These are phyloP conservation scores for Lasiosphaeriaceae sp. DNA, from an alignment of 495 filamentous ascomycete genomes.

Conservation along the genomic window DNA sequence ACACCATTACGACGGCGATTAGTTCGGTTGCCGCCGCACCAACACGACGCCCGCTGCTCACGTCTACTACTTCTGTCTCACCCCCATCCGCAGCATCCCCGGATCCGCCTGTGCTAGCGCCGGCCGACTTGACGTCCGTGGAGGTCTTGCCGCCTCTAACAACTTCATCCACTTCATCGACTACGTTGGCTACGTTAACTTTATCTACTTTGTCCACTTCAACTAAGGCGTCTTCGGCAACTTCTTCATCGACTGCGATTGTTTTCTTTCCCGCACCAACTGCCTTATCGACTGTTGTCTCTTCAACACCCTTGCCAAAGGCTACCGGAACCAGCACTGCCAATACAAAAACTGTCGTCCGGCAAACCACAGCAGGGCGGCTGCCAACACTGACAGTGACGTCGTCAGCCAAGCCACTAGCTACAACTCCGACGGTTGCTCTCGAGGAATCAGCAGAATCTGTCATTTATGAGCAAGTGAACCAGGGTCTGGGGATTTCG, in stretches of 20 bases:
- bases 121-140: not conserved
- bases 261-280: not conserved
- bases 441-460: not conserved
- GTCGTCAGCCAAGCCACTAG: not conserved
- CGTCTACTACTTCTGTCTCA: not conserved
- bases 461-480: not conserved
- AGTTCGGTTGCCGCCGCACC: not conserved
- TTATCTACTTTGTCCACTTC: not conserved
- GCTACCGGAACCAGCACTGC: not conserved
- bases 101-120: not conserved
- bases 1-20: not conserved
- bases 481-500: not conserved
- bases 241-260: not conserved
- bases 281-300: not conserved
- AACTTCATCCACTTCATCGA: not conserved
- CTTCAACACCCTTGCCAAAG: no score
- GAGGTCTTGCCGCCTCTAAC: not conserved
- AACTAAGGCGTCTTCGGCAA: not conserved
- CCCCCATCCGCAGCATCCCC: not conserved
- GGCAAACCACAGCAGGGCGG: not conserved
- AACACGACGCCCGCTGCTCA: not conserved
- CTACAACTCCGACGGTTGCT: not conserved
- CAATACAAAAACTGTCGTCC: not conserved
- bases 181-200: not conserved
- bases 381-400: not conserved